Evolutionary conservation across 805 yeast genomes (phyloP), one percentile per base, ranked within the genome.

Genomic region (Zygotorulaspora chibaensis): DNA sequence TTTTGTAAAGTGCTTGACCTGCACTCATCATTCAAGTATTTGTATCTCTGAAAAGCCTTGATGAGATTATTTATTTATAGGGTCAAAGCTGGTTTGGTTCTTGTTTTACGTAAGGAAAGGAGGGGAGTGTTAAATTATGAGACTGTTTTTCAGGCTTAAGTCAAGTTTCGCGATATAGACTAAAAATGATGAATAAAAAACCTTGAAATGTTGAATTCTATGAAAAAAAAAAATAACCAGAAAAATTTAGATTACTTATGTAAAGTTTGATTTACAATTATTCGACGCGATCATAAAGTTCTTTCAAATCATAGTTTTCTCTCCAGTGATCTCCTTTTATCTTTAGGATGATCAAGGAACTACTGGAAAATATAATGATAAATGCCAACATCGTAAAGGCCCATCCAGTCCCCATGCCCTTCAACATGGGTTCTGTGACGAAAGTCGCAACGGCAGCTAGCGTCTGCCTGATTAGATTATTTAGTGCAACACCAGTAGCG

Each of bases 401-500:
- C 53, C 84, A 79, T 0, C 96, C 96, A 2, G 77, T 68, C 0
- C 88, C 87, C 59, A 87, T 70, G 0, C 86, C 88, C 3, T 60
- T 56, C 13, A 83, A 67, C 57, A 85, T 69, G 0, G 95, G 95
- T 35, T 83, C 88, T 1, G 85, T 78, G 8, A 82, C 72, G 61
- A 87, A 88, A 1, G 89, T 80, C 9, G 87, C 90, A 1, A 74
- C 71, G 0, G 95, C 87, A 1, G 95, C 95, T 48, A 84, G 67
- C 1, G 79, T 67, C 72, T 81, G 84, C 55, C 96, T 73, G 15
- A 83, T 71, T 45, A 87, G 73, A 59, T 87, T 88, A 57, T 85
- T 87, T 41, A 88, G 63, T 0, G 96, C 95, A 40, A 87, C 86
- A 0, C 95, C 96, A 0, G 95, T 84, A 11, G 96, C 90, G 35